phyloP scores from a whole-genome alignment of 495 filamentous ascomycete species.

The Lindgomyces ingoldianus region DNA sequence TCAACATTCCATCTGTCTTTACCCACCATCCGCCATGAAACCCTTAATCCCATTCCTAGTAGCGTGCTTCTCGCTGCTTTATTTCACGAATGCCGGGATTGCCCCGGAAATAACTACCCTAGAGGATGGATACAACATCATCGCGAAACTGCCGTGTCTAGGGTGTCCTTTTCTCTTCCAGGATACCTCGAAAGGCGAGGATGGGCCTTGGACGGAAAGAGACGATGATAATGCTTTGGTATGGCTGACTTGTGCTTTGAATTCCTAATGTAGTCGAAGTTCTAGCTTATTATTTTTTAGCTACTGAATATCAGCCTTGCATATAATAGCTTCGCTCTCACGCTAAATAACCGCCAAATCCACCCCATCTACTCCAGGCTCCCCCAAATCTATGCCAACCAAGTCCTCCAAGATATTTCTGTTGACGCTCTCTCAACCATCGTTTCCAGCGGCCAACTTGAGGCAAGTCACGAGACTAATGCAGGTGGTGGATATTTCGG shows the following conservation, averaged over 20 bases:
- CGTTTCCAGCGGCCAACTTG: slow-evolving; percentile 10
- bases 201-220: slow-evolving; percentile 19
- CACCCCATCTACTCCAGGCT: not conserved
- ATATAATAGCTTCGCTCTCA: not conserved
- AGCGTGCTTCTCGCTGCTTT: not conserved
- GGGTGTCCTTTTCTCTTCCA: slow-evolving; percentile 29
- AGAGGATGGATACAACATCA: slow-evolving; percentile 19
- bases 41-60: not conserved
- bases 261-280: not conserved
- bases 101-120: slow-evolving; percentile 26
- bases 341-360: slow-evolving; percentile 14
- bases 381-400: slow-evolving; percentile 23
- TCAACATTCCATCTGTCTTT: not conserved
- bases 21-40: slow-evolving; percentile 4
- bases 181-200: slow-evolving; percentile 20
- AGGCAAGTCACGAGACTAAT: slow-evolving; percentile 25
- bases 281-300: not conserved
- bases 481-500: slow-evolving; percentile 18
- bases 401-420: slow-evolving; percentile 22
- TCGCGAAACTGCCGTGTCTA: slow-evolving; percentile 20
- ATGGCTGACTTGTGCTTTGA: not conserved
- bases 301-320: slow-evolving; percentile 24
- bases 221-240: slow-evolving; percentile 25
- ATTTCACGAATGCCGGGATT: not conserved
- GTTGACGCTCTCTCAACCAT: not conserved